A percentile compares a stretch with the other conserved stretches of the same genome.
Evolutionary conservation across 805 yeast species (phyloP).

Genomic region (Candida chilensis): DNA sequence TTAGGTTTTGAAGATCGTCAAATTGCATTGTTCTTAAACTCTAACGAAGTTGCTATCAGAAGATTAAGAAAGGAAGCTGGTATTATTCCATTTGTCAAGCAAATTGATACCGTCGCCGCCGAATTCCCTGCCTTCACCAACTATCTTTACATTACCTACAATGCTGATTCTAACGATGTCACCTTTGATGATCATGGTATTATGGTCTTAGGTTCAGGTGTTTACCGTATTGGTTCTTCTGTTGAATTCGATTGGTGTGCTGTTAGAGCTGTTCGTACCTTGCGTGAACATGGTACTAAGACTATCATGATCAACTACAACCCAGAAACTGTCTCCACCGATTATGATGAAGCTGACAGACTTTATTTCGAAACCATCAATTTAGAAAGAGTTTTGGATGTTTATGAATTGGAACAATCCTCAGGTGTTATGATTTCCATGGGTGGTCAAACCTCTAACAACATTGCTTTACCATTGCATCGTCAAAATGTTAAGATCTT

Average conservation of each 20-base stretch:
- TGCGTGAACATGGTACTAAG: slow-evolving; percentile 77
- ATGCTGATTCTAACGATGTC: slow-evolving; percentile 83
- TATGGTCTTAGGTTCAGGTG: slow-evolving; percentile 97
- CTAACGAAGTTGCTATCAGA: slow-evolving; percentile 90
- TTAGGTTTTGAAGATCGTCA: slow-evolving; percentile 96
- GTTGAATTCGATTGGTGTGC: slow-evolving; percentile 99
- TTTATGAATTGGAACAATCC: slow-evolving; percentile 85
- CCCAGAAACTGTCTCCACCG: slow-evolving; percentile 99
- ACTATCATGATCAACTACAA: slow-evolving; percentile 97
- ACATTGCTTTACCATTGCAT: slow-evolving; percentile 86
- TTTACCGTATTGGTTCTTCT: slow-evolving; percentile 96
- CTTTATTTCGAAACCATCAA: slow-evolving; percentile 93
- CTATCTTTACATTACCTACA: slow-evolving; percentile 90
- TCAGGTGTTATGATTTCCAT: slow-evolving; percentile 90
- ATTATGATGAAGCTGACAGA: slow-evolving; percentile 96
- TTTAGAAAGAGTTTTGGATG: slow-evolving; percentile 89
- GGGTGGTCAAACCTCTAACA: slow-evolving; percentile 99
- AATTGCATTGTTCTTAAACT: slow-evolving; percentile 78
- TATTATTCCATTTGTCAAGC: slow-evolving; percentile 86
- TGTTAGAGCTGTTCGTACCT: slow-evolving; percentile 89
- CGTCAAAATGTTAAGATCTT: slow-evolving; percentile 91
- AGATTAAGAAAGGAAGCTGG: slow-evolving; percentile 82
- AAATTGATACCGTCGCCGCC: slow-evolving; percentile 97
- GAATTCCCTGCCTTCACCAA: slow-evolving; percentile 97
- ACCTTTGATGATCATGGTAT: slow-evolving; percentile 87